Conservation (phyloP, 106 monocot species). For the Narthecium ossifragum region DNA sequence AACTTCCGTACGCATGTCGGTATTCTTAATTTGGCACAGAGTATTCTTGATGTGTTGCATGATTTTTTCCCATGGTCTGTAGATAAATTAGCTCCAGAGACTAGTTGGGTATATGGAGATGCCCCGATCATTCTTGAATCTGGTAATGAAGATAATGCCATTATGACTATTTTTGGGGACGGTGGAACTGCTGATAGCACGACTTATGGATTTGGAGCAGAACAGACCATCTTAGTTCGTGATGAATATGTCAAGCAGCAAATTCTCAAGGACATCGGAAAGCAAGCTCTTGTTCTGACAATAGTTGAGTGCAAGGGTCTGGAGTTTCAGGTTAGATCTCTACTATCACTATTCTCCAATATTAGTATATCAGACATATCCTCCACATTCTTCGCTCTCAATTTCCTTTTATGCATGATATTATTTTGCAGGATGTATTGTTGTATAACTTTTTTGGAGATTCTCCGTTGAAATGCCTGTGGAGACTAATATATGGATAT, state of each 20-base stretch:
- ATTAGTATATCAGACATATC: not conserved
- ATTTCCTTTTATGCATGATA: not conserved
- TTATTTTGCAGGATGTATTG: slow-evolving; percentile 50
- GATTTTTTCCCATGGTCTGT: slow-evolving; percentile 40
- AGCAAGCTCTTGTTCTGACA: slow-evolving; percentile 60
- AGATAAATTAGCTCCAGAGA: slow-evolving; percentile 48
- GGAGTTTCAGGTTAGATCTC: slow-evolving; percentile 54
- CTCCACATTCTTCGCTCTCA: not conserved
- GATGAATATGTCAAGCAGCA: slow-evolving; percentile 34
- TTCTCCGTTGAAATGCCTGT: slow-evolving; percentile 48
- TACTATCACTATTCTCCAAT: no score
- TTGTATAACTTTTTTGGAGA: slow-evolving; percentile 61
- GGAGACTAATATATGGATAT: slow-evolving; percentile 65
- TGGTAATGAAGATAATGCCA: slow-evolving; percentile 42
- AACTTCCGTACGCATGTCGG: slow-evolving; percentile 73
- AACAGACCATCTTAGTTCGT: slow-evolving; percentile 66
- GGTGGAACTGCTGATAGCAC: not conserved
- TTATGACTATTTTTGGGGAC: slow-evolving; percentile 51
- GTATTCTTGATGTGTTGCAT: slow-evolving; percentile 45
- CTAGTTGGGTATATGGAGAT: slow-evolving; percentile 57
- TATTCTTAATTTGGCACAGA: slow-evolving; percentile 53
- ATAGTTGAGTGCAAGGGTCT: slow-evolving; percentile 73
- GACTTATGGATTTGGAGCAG: slow-evolving; percentile 54
- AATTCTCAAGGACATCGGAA: slow-evolving; percentile 25
- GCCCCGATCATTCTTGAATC: slow-evolving; percentile 51